Percentiles rank a stretch among this genome's conserved stretches.
Evolutionary conservation across 495 filamentous ascomycete genomes (phyloP).

Genomic region (Aspergillus indologenus): DNA sequence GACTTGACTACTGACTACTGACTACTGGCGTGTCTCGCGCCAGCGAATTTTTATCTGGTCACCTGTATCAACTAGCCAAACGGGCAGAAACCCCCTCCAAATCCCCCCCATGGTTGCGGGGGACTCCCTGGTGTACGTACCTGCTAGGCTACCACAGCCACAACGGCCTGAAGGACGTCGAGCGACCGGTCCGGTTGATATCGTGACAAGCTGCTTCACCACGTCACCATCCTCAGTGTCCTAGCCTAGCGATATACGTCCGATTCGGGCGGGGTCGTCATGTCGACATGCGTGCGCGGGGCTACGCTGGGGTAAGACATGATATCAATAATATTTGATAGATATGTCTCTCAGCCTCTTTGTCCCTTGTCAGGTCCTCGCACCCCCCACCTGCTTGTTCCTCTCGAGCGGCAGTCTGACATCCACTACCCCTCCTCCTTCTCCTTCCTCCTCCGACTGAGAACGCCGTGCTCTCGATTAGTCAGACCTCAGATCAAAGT

Average conservation of each 20-base stretch:
- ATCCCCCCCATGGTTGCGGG: constrained; percentile 15
- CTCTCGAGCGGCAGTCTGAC: constrained; percentile 10
- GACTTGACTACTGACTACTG: too few relatives aligned
- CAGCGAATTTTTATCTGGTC: constrained; percentile 17
- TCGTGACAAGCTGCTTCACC: constrained; percentile 25
- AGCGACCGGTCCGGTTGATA: constrained; percentile 25
- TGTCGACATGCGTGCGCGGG: constrained; percentile 24
- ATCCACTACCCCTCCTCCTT: constrained; percentile 24
- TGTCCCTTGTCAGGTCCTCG: constrained; percentile 15
- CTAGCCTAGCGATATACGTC: constrained; percentile 20
- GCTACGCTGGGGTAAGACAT: constrained; percentile 21
- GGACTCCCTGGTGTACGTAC: constrained; percentile 18
- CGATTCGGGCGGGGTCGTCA: constrained; percentile 22
- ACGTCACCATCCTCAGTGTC: constrained; percentile 25
- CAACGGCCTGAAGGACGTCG: constrained; percentile 19
- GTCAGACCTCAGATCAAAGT: constrained; percentile 9
- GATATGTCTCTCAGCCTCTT: constrained; percentile 20
- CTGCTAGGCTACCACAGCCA: constrained; percentile 25
- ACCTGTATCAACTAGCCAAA: constrained; percentile 14
- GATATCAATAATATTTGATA: constrained; percentile 17
- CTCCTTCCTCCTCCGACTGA: constrained; percentile 11
- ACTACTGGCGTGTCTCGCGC: constrained; percentile 17
- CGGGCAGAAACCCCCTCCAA: constrained; percentile 13
- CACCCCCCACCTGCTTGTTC: constrained; percentile 18
- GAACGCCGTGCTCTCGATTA: constrained; percentile 11